These are phyloP conservation scores for Fusarium sp. DNA, from an alignment of 2,329 filamentous ascomycete species.

Conservation along the genomic window DNA sequence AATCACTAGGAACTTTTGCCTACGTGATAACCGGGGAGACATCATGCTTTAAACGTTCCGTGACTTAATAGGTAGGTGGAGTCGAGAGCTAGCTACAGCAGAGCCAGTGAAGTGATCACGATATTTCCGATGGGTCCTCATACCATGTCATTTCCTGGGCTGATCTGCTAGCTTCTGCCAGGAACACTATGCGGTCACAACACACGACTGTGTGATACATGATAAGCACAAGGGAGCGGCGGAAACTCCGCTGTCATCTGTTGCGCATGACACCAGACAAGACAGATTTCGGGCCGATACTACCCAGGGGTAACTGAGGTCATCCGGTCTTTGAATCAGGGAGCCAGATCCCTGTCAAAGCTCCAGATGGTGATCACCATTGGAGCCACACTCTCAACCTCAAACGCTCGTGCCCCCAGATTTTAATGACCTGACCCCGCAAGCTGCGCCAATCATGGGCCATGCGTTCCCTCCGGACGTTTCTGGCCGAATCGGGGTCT, in stretches of 20 bases:
- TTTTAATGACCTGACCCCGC: slow-evolving; percentile 31
- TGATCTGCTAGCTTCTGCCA: neutral
- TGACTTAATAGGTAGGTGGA: slow-evolving; percentile 19
- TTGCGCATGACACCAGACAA: slow-evolving; percentile 6
- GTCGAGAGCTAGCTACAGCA: neutral
- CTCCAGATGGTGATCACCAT: slow-evolving; percentile 11
- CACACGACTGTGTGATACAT: slow-evolving; percentile 1
- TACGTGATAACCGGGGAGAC: neutral
- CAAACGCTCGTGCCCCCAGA: slow-evolving; percentile 28
- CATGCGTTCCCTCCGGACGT: neutral
- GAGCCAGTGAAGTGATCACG: slow-evolving; percentile 4
- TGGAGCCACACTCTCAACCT: slow-evolving; percentile 7
- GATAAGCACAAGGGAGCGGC: slow-evolving; percentile 4
- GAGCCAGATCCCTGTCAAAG: slow-evolving; percentile 22
- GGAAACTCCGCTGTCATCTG: slow-evolving; percentile 29
- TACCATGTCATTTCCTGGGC: neutral
- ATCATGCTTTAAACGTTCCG: slow-evolving; percentile 6
- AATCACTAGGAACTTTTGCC: neutral
- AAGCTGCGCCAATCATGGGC: slow-evolving; percentile 17
- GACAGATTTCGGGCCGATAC: slow-evolving; percentile 30
- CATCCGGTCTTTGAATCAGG: neutral
- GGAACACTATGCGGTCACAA: neutral
- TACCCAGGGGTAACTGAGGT: slow-evolving; percentile 10
- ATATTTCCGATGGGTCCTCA: neutral
- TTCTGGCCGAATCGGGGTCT: slow-evolving; percentile 11